Conservation (phyloP, 2,329 filamentous ascomycete genomes). For the Bipolaris victoriae region DNA sequence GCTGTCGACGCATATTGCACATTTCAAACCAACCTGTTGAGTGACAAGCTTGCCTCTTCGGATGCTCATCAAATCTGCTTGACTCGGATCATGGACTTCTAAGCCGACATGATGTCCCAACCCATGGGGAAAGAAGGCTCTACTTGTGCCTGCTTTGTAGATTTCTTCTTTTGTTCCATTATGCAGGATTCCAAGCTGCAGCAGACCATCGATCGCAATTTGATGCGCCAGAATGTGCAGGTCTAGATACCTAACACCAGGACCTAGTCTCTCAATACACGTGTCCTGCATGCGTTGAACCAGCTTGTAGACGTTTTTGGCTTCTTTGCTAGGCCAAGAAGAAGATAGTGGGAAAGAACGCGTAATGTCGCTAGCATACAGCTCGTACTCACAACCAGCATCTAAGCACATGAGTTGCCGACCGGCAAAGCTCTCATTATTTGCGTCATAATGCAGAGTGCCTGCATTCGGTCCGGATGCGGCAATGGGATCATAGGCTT, state of each 20-base stretch:
- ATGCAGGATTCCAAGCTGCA: slow-evolving; percentile 73
- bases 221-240: slow-evolving; percentile 75
- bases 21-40: slow-evolving; percentile 28
- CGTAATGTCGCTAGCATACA: slow-evolving; percentile 90
- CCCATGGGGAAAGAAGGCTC: slow-evolving; percentile 91
- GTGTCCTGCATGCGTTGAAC: slow-evolving; percentile 81
- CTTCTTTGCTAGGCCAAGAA: slow-evolving; percentile 69
- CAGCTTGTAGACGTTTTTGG: slow-evolving; percentile 74
- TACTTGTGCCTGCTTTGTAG: slow-evolving; percentile 76
- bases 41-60: slow-evolving; percentile 29
- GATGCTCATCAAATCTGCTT: slow-evolving; percentile 44
- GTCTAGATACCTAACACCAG: slow-evolving; percentile 72
- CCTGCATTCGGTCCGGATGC: slow-evolving; percentile 82
- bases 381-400: slow-evolving; percentile 82
- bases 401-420: slow-evolving; percentile 82
- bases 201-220: slow-evolving; percentile 73
- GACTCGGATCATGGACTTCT: slow-evolving; percentile 78
- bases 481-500: slow-evolving; percentile 89
- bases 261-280: slow-evolving; percentile 71
- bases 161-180: slow-evolving; percentile 72
- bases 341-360: slow-evolving; percentile 82
- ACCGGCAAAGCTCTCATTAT: slow-evolving; percentile 73
- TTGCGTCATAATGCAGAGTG: slow-evolving; percentile 84
- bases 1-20: background rate
- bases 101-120: slow-evolving; percentile 90